phyloP scores from a whole-genome alignment of 2,329 filamentous ascomycete genomes.

The Delphinella strobiligena region DNA sequence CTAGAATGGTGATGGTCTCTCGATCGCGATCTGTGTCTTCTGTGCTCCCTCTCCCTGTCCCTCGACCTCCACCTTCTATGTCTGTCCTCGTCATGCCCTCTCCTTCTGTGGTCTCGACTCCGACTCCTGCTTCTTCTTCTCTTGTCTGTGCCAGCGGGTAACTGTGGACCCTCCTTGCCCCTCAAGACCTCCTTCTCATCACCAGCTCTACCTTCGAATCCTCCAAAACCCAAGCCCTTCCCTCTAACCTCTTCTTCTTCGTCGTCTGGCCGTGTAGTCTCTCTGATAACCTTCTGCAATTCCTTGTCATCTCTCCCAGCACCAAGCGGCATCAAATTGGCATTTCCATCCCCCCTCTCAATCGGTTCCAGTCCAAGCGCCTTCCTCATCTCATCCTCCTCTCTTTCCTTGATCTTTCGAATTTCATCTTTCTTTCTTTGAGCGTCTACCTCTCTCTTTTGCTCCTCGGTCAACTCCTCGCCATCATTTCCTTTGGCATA shows the following conservation, averaged over 20 bases:
- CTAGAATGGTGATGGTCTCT: conserved; percentile 15
- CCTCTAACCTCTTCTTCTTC: conserved; percentile 22
- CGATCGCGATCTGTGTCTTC: conserved; percentile 10
- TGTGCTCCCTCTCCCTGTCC: conserved; percentile 13
- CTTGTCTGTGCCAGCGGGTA: conserved; percentile 27
- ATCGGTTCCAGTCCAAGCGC: conserved; percentile 71
- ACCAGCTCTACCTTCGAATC: conserved; percentile 23
- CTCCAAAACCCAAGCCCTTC: conserved; percentile 20
- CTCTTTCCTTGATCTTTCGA: conserved; percentile 67
- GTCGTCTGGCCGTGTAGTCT: conserved; percentile 30
- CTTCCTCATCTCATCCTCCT: conserved; percentile 78
- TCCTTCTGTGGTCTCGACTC: conserved; percentile 7
- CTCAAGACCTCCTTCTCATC: conserved; percentile 5
- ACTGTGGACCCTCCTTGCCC: conserved; percentile 20
- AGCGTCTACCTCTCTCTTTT: conserved; percentile 35
- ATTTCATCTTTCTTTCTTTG: conserved; percentile 57
- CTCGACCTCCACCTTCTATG: conserved; percentile 8
- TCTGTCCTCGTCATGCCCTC: conserved; percentile 12
- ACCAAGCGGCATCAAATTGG: conserved; percentile 50
- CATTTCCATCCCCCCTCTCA: conserved; percentile 51
- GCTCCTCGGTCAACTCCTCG: conserved; percentile 31
- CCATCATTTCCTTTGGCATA: conserved; percentile 48
- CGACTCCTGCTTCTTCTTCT: conserved; percentile 11
- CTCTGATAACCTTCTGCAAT: conserved; percentile 42
- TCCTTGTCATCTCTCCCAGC: conserved; percentile 30